phyloP scores from a whole-genome alignment of 2,329 filamentous ascomycete genomes.

The Cadophora gregata region DNA sequence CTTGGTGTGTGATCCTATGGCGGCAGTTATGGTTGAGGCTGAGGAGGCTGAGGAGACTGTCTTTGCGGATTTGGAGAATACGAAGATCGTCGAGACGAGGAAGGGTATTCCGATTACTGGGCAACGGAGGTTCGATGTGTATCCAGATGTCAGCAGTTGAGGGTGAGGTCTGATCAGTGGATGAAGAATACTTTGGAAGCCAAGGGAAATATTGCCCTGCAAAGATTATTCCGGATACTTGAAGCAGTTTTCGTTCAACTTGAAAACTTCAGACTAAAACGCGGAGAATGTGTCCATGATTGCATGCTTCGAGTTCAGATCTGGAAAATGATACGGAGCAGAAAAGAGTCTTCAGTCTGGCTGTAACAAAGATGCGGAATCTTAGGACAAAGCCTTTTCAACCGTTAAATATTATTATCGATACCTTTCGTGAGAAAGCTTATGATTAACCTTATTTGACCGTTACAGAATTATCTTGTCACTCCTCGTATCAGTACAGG shows the following conservation, averaged over 20 bases:
- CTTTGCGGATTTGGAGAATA: constrained; percentile 71
- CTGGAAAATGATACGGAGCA: background rate
- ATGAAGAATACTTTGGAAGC: background rate
- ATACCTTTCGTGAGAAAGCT: background rate
- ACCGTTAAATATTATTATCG: background rate
- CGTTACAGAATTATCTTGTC: background rate
- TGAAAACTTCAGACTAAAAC: background rate
- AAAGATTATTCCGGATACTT: background rate
- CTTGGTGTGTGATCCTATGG: constrained; percentile 86
- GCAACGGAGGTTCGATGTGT: constrained; percentile 93
- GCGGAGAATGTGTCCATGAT: background rate
- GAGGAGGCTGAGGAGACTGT: constrained; percentile 80
- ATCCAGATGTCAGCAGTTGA: constrained; percentile 77
- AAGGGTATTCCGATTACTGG: constrained; percentile 82
- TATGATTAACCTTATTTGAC: background rate
- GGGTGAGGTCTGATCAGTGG: constrained; percentile 12
- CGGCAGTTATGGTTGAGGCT: constrained; percentile 78
- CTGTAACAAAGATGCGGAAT: background rate
- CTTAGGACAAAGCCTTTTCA: background rate
- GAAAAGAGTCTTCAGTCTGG: background rate
- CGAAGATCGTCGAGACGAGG: constrained; percentile 74
- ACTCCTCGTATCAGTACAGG: too few species aligned
- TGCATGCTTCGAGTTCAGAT: background rate
- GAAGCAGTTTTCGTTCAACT: too few species aligned
- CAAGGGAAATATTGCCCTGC: background rate